phyloP scores from a whole-genome alignment of 2,329 filamentous ascomycete genomes.

The Penicillium sp. region DNA sequence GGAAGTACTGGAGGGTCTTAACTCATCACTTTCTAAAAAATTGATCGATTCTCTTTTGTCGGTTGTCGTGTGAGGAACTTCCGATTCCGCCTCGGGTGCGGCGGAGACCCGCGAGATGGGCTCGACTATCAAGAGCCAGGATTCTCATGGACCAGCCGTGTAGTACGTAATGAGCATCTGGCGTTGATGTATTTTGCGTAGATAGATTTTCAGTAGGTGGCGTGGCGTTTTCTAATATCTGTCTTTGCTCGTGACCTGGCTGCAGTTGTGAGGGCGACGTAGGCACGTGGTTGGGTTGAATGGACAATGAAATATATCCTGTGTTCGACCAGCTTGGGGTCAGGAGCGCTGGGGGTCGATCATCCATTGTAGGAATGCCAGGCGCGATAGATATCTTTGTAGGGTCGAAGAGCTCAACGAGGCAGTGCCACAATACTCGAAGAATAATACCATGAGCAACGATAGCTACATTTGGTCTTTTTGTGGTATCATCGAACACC shows the following conservation, averaged over 20 bases:
- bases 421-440: slow-evolving; percentile 62
- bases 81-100: slow-evolving; percentile 81
- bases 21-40: slow-evolving; percentile 57
- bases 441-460: slow-evolving; percentile 85
- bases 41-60: slow-evolving; percentile 70
- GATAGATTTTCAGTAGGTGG: not conserved
- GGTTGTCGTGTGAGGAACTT: slow-evolving; percentile 70
- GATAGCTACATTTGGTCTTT: slow-evolving; percentile 57
- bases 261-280: not conserved
- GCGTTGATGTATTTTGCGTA: not conserved
- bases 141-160: slow-evolving; percentile 53
- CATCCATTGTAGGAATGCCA: slow-evolving; percentile 9
- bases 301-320: slow-evolving; percentile 56
- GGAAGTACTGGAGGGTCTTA: not conserved
- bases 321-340: slow-evolving; percentile 65
- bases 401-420: slow-evolving; percentile 57
- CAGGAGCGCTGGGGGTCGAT: slow-evolving; percentile 46
- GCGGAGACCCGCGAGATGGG: slow-evolving; percentile 71
- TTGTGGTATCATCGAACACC: slow-evolving; percentile 35
- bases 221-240: not conserved
- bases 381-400: slow-evolving; percentile 43
- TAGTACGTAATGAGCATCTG: not conserved
- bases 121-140: slow-evolving; percentile 63
- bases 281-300: slow-evolving; percentile 18
- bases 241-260: not conserved